These are phyloP conservation scores for Globisporangium spinosum DNA, from an alignment of 352 stramenopile species.

Conservation along the genomic window DNA sequence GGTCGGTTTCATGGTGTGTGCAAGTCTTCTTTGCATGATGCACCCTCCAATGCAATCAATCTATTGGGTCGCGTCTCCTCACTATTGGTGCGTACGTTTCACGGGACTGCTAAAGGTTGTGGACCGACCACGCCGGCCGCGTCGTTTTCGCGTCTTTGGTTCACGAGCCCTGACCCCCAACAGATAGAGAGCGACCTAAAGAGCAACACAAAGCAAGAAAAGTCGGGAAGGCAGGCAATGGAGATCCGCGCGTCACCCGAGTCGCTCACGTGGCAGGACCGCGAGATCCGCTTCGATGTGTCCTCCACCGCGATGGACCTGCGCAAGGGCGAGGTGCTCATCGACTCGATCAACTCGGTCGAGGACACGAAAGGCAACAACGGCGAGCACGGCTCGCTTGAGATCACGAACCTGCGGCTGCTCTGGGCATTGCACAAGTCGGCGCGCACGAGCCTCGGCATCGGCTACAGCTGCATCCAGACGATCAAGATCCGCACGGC, in stretches of 20 bases:
- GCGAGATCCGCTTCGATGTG: constrained; percentile 90
- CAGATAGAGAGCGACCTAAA: background rate
- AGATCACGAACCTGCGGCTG: constrained; percentile 91
- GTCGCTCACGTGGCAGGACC: constrained; percentile 84
- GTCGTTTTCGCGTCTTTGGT: background rate
- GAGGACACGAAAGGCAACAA: constrained; percentile 95
- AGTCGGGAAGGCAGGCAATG: constrained; percentile 15
- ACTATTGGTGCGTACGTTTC: background rate
- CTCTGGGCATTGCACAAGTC: constrained; percentile 90
- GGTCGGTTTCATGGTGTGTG: no score
- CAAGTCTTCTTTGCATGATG: background rate
- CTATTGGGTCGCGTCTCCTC: background rate
- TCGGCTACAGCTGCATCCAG: constrained; percentile 81
- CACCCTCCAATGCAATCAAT: background rate
- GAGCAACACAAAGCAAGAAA: background rate
- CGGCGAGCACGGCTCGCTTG: constrained; percentile 82
- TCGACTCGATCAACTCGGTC: constrained; percentile 92
- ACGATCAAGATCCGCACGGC: constrained; percentile 89
- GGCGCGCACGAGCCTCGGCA: constrained; percentile 81
- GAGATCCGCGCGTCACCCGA: constrained; percentile 59
- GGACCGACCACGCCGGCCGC: no score
- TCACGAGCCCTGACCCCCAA: background rate
- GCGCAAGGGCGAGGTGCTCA: constrained; percentile 77
- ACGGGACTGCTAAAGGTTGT: no score
- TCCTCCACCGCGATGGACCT: constrained; percentile 51